phyloP scores from a whole-genome alignment of 495 filamentous ascomycete species.

The Pyrenula aspistea region DNA sequence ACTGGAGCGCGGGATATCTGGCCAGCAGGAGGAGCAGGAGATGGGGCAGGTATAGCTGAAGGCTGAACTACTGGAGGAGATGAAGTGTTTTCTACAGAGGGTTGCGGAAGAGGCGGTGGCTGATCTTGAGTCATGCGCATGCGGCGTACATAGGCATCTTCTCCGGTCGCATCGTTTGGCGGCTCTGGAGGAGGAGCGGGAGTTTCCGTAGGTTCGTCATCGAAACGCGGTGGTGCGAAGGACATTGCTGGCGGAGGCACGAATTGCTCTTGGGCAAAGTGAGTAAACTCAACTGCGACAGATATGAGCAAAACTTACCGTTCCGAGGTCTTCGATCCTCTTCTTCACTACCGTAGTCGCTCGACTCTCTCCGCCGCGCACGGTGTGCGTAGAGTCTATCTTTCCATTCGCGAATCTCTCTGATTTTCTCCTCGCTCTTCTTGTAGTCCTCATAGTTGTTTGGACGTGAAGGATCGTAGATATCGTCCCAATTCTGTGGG shows the following conservation, averaged over 20 bases:
- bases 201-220: slow-evolving; percentile 19
- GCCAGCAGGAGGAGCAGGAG: slow-evolving; percentile 15
- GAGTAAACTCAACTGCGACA: background rate
- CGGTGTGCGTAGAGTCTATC: slow-evolving; percentile 69
- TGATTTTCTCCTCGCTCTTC: slow-evolving; percentile 70
- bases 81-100: slow-evolving; percentile 7
- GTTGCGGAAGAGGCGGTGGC: slow-evolving; percentile 6
- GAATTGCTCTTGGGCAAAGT: slow-evolving; percentile 43
- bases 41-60: slow-evolving; percentile 20
- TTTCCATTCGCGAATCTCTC: slow-evolving; percentile 81
- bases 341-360: slow-evolving; percentile 46
- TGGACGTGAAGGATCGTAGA: slow-evolving; percentile 76
- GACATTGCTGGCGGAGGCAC: slow-evolving; percentile 62
- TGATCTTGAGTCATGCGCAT: slow-evolving; percentile 30
- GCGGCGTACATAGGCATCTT: slow-evolving; percentile 60
- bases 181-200: slow-evolving; percentile 22
- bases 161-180: slow-evolving; percentile 47
- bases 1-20: slow-evolving; percentile 77
- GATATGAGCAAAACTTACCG: slow-evolving; percentile 28
- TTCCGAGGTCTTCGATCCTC: slow-evolving; percentile 38
- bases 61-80: slow-evolving; percentile 30
- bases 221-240: slow-evolving; percentile 53
- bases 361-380: slow-evolving; percentile 35
- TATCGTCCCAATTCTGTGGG: slow-evolving; percentile 81
- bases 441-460: slow-evolving; percentile 83